These are phyloP conservation scores for Peterozyma xylosa DNA, from an alignment of 805 yeast genomes.

Conservation along the genomic window DNA sequence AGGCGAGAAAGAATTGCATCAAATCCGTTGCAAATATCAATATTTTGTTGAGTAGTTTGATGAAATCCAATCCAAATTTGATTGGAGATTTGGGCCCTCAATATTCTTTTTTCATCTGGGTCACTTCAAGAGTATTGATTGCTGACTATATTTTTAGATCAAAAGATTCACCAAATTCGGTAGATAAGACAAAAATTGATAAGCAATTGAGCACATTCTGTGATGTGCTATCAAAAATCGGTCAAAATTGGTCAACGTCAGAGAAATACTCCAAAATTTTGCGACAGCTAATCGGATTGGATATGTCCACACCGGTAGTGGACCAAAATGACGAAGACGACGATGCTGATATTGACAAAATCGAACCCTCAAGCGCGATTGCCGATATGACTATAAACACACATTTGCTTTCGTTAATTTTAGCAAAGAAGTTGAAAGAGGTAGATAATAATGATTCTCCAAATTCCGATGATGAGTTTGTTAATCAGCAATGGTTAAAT, in stretches of 20 bases:
- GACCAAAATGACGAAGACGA: conserved; percentile 15
- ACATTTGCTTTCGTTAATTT: conserved; percentile 21
- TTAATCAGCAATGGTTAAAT: conserved; percentile 2
- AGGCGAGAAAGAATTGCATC: conserved; percentile 13
- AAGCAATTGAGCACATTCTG: conserved; percentile 9
- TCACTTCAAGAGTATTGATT: conserved; percentile 23
- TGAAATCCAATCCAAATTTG: background rate
- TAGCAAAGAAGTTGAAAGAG: conserved; percentile 16
- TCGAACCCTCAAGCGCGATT: conserved; percentile 28
- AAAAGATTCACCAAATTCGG: background rate
- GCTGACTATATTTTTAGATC: conserved; percentile 16
- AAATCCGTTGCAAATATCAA: conserved; percentile 4
- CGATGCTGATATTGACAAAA: conserved; percentile 17
- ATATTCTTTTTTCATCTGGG: conserved; percentile 25
- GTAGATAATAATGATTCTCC: background rate
- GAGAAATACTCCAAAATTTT: conserved; percentile 20
- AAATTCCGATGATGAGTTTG: background rate
- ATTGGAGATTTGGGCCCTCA: conserved; percentile 18
- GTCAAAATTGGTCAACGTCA: conserved; percentile 20
- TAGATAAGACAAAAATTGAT: conserved; percentile 1
- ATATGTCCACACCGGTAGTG: conserved; percentile 13
- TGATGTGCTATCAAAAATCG: conserved; percentile 14
- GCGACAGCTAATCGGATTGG: conserved; percentile 16
- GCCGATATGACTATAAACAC: conserved; percentile 25
- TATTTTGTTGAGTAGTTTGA: background rate